phyloP scores from a whole-genome alignment of 192 early-diverging fungal species.

The Chytriomyces confervae region DNA sequence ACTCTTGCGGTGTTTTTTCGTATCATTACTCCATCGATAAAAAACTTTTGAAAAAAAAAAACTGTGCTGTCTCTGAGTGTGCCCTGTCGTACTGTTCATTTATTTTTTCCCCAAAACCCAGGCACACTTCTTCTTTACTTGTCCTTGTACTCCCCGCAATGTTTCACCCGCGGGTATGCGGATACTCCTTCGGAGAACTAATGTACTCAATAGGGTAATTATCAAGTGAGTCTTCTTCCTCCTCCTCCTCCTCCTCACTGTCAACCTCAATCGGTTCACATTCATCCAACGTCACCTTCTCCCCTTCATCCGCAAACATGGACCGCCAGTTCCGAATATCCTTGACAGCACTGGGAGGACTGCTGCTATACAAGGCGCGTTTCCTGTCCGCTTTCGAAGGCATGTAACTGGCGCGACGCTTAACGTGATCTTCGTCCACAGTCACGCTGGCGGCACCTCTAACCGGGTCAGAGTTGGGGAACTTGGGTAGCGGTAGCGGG shows the following conservation, averaged over 20 bases:
- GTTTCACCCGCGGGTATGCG: no score
- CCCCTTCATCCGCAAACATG: conserved; percentile 13
- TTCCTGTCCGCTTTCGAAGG: background rate
- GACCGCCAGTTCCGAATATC: conserved; percentile 27
- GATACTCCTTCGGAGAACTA: no score
- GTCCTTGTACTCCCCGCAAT: no score
- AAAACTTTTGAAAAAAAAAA: no score
- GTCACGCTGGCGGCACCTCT: background rate
- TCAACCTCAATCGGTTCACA: conserved; percentile 27
- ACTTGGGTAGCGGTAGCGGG: background rate
- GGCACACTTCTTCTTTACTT: no score
- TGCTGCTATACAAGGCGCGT: background rate
- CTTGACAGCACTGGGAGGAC: conserved; percentile 13
- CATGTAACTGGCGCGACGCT: background rate
- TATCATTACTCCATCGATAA: no score
- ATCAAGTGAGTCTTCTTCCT: background rate
- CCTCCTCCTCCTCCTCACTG: conserved; percentile 20
- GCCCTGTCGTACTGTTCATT: no score
- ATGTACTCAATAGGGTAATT: no score
- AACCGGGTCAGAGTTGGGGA: background rate
- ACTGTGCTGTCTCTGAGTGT: no score
- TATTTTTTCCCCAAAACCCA: no score
- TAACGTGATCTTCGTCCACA: no score
- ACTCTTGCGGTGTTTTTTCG: no score
- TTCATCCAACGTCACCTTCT: conserved; percentile 6